These are phyloP conservation scores for Dactylellina cionopaga DNA, from an alignment of 2,329 filamentous ascomycete genomes.

Conservation along the genomic window DNA sequence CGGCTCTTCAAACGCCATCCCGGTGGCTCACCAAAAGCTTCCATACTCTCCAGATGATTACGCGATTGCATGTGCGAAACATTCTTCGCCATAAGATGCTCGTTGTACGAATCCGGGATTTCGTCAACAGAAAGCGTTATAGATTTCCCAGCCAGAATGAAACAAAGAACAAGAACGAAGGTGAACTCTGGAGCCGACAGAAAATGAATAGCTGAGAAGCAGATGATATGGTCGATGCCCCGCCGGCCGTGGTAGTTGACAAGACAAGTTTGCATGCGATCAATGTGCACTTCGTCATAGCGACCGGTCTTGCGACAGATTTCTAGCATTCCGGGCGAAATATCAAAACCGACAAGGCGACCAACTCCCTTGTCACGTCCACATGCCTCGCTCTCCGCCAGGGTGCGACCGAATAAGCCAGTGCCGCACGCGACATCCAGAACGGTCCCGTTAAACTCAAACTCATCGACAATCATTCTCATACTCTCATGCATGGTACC, in stretches of 20 bases:
- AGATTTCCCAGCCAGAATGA: slow-evolving; percentile 53
- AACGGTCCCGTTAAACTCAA: slow-evolving; percentile 41
- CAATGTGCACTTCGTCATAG: slow-evolving; percentile 50
- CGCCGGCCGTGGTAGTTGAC: not conserved
- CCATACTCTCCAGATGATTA: slow-evolving; percentile 8
- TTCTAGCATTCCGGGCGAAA: slow-evolving; percentile 39
- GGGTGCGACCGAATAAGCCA: slow-evolving; percentile 51
- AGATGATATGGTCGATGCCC: slow-evolving; percentile 54
- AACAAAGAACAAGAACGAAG: slow-evolving; percentile 54
- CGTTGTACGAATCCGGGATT: slow-evolving; percentile 47
- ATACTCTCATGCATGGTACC: not conserved
- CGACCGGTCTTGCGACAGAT: slow-evolving; percentile 24
- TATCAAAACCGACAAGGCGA: slow-evolving; percentile 33
- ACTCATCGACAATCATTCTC: not conserved
- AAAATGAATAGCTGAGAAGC: slow-evolving; percentile 49
- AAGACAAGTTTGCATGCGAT: slow-evolving; percentile 45
- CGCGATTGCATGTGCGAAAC: not conserved
- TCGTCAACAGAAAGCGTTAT: slow-evolving; percentile 52
- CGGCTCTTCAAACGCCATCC: not conserved
- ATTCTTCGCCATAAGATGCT: not conserved
- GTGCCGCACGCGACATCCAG: slow-evolving; percentile 55
- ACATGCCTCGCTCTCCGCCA: slow-evolving; percentile 35
- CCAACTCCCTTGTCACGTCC: slow-evolving; percentile 11
- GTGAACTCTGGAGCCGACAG: slow-evolving; percentile 52
- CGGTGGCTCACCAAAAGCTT: not conserved